Evolutionary conservation across 2,329 filamentous ascomycete species (phyloP).

Genomic region (Nigrospora oryzae): DNA sequence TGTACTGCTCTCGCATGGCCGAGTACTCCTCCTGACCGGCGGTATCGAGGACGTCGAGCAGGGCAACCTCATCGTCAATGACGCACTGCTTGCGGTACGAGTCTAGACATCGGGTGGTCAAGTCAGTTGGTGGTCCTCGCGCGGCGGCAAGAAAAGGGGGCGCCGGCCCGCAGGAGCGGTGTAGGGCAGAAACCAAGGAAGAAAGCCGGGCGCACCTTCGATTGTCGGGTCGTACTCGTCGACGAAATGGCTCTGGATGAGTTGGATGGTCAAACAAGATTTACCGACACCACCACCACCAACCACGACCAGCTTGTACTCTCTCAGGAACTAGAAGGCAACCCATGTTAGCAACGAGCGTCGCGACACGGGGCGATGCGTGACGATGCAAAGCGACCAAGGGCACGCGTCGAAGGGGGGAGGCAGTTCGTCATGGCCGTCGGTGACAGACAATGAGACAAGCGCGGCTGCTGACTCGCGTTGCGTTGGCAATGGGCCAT

Average conservation of each 20-base stretch:
- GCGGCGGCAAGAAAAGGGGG: background rate
- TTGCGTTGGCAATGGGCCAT: too few species aligned
- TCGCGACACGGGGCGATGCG: background rate
- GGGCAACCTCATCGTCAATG: slow-evolving; percentile 94
- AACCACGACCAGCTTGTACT: slow-evolving; percentile 95
- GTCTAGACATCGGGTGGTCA: slow-evolving; percentile 44
- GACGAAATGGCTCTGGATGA: slow-evolving; percentile 93
- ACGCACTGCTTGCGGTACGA: slow-evolving; percentile 99
- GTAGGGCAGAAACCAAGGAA: background rate
- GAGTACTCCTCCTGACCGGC: slow-evolving; percentile 99
- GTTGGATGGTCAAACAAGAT: slow-evolving; percentile 96
- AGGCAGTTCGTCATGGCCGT: too few species aligned
- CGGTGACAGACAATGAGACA: too few species aligned
- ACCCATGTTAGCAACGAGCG: background rate
- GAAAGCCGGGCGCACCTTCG: slow-evolving; percentile 59
- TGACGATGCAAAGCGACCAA: background rate
- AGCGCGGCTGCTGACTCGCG: too few species aligned
- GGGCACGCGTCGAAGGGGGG: background rate
- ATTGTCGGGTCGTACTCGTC: slow-evolving; percentile 99
- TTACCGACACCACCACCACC: slow-evolving; percentile 98
- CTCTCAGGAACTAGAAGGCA: slow-evolving; percentile 62
- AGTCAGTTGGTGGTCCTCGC: background rate
- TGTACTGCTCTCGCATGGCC: slow-evolving; percentile 99
- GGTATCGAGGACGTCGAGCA: slow-evolving; percentile 96
- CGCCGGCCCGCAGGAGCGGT: background rate